A percentile compares a stretch with the other conserved stretches of the same genome.
phyloP scores from a whole-genome alignment of 2,329 filamentous ascomycete genomes.

The Penicillium hesseltinei region DNA sequence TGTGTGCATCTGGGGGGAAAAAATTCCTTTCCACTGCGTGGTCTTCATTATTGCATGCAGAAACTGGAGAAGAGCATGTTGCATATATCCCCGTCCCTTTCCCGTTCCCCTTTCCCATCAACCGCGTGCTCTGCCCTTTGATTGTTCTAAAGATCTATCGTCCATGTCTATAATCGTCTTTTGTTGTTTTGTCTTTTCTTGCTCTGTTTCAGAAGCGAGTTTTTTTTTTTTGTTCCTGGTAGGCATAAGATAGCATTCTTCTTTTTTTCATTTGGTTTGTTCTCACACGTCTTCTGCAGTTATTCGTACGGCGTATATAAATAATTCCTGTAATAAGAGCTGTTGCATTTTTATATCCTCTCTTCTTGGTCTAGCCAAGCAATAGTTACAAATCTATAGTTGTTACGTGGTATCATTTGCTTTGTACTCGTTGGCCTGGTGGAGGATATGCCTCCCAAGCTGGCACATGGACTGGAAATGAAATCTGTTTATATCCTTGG shows the following conservation, averaged over 20 bases:
- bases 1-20: slow-evolving; percentile 6
- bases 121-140: slow-evolving; percentile 15
- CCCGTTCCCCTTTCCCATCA: slow-evolving; percentile 8
- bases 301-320: slow-evolving; percentile 17
- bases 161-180: slow-evolving; percentile 28
- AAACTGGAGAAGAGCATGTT: slow-evolving; percentile 17
- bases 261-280: slow-evolving; percentile 10
- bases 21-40: slow-evolving; percentile 9
- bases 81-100: slow-evolving; percentile 21
- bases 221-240: slow-evolving; percentile 19
- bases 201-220: slow-evolving; percentile 29
- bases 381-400: background rate
- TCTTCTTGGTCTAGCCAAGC: background rate
- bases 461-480: background rate
- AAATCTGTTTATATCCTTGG: background rate
- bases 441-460: background rate
- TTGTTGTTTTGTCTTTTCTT: slow-evolving; percentile 17
- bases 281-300: slow-evolving; percentile 3
- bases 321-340: slow-evolving; percentile 11
- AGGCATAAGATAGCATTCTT: slow-evolving; percentile 29
- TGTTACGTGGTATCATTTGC: background rate
- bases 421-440: background rate
- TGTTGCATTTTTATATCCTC: background rate
- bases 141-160: slow-evolving; percentile 25
- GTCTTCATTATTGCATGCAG: slow-evolving; percentile 5